phyloP scores from a whole-genome alignment of 2,329 filamentous ascomycete species.

The Arthrobotrys entomopaga region DNA sequence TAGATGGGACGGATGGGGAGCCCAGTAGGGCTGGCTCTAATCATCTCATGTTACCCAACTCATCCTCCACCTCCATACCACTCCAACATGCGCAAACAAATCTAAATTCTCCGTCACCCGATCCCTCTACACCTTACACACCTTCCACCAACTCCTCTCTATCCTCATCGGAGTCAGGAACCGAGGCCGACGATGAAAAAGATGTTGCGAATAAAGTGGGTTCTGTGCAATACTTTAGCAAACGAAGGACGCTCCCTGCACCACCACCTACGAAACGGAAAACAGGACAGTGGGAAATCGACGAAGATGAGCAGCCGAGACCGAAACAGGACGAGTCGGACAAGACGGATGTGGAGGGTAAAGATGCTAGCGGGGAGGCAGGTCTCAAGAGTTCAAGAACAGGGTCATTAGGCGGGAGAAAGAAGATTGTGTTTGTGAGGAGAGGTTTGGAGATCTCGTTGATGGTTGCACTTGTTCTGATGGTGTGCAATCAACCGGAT shows the following conservation, averaged over 20 bases:
- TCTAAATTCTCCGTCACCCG: slow-evolving; percentile 12
- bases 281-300: slow-evolving; percentile 57
- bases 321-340: slow-evolving; percentile 53
- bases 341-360: slow-evolving; percentile 49
- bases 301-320: slow-evolving; percentile 55
- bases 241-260: slow-evolving; percentile 53
- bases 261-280: slow-evolving; percentile 57
- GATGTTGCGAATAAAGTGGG: slow-evolving; percentile 46
- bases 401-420: slow-evolving; percentile 51
- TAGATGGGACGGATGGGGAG: slow-evolving; percentile 28
- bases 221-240: slow-evolving; percentile 47
- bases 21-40: slow-evolving; percentile 46
- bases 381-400: slow-evolving; percentile 37
- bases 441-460: slow-evolving; percentile 57
- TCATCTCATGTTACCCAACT: slow-evolving; percentile 14
- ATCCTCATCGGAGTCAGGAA: slow-evolving; percentile 60
- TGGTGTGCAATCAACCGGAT: slow-evolving; percentile 55
- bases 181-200: slow-evolving; percentile 59
- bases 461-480: slow-evolving; percentile 56
- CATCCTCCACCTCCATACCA: slow-evolving; percentile 26
- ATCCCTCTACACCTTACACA: slow-evolving; percentile 13
- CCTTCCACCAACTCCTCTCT: slow-evolving; percentile 59
- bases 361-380: slow-evolving; percentile 28
- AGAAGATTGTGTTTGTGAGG: slow-evolving; percentile 57
- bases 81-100: slow-evolving; percentile 53